phyloP scores from a whole-genome alignment of 768 basidiomycete species.

The Dioszegia hungarica region DNA sequence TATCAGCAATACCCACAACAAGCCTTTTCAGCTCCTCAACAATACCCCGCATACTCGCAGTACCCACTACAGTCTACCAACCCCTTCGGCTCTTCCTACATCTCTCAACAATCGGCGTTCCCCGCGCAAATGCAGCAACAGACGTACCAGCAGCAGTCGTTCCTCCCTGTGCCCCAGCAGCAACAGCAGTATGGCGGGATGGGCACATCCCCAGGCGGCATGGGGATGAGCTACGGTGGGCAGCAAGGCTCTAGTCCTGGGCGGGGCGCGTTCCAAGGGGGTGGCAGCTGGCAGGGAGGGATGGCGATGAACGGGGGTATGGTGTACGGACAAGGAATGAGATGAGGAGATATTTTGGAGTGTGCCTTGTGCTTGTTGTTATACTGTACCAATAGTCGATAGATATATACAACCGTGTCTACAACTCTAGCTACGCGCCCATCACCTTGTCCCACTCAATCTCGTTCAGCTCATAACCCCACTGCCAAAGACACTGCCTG shows the following conservation, averaged over 20 bases:
- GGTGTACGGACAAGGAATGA: conserved; percentile 1
- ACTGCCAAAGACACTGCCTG: conserved; percentile 47
- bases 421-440: conserved; percentile 19
- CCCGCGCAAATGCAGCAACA: not conserved
- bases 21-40: not conserved
- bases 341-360: not conserved
- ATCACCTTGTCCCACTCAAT: conserved; percentile 36
- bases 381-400: no score
- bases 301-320: not conserved
- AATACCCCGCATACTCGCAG: not conserved
- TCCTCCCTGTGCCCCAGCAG: conserved; percentile 1
- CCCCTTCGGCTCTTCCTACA: not conserved
- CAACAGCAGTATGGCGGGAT: conserved; percentile 2
- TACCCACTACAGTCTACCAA: not conserved
- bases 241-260: not conserved
- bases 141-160: not conserved
- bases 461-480: conserved; percentile 42
- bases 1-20: conserved; percentile 6
- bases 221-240: not conserved
- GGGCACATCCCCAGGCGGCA: not conserved
- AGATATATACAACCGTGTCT: no score
- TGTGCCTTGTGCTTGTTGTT: no score
- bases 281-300: not conserved
- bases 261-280: not conserved
- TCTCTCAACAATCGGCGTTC: not conserved